Evolutionary conservation across 345 rosid species (phyloP).

Genomic region (Aethionema arabicum): DNA sequence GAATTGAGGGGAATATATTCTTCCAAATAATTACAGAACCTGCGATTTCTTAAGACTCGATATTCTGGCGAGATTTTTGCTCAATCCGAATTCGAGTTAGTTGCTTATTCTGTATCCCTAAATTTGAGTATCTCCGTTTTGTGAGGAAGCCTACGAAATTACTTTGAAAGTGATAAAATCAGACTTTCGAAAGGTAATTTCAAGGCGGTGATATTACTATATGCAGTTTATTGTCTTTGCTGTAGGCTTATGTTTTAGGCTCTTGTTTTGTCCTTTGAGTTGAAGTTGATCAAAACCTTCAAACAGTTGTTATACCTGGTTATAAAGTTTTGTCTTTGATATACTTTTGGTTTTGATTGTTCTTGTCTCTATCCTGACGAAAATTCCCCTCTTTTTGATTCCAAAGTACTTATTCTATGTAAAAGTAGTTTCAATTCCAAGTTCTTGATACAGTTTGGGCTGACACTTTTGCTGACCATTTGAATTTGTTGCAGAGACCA

Average conservation of each 20-base stretch:
- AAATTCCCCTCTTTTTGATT: neutral
- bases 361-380: too few relatives aligned
- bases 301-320: too few relatives aligned
- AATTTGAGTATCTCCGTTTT: too few relatives aligned
- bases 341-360: too few relatives aligned
- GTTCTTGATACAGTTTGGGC: neutral
- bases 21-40: conserved; percentile 8
- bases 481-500: conserved; percentile 32
- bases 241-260: too few relatives aligned
- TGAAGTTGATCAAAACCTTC: too few relatives aligned
- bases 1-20: conserved; percentile 10
- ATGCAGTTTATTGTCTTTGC: too few relatives aligned
- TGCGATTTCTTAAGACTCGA: neutral
- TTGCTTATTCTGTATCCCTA: too few relatives aligned
- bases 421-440: neutral
- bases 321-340: too few relatives aligned
- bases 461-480: neutral
- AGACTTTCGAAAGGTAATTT: neutral
- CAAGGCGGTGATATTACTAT: neutral
- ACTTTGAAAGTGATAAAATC: neutral
- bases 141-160: neutral
- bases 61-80: neutral
- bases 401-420: neutral
- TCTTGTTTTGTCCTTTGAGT: too few relatives aligned
- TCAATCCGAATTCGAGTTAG: neutral